Evolutionary conservation across 331 rosid species (phyloP), one percentile per base, ranked within the genome.

Genomic region (Cydonia oblonga): DNA sequence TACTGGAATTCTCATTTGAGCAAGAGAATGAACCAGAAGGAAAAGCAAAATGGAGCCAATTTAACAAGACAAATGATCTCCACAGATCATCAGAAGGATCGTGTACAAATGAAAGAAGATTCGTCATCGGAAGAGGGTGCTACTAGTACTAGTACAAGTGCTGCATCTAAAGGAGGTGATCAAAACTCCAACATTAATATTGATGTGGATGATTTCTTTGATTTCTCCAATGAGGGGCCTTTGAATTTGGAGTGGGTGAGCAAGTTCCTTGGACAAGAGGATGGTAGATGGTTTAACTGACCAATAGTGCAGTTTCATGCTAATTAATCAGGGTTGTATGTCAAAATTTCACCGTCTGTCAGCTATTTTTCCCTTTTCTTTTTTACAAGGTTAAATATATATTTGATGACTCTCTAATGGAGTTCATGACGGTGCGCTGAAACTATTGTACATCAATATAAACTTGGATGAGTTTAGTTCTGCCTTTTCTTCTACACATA

Each of bases 1-100:
- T 83, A 86, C 80, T 86, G 90, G 90, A 86, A 85, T 44, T 85
- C 89, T 74, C 86, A 82, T 79, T 85, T 85, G 86, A 76, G 86
- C 81, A 85, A 76, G 75, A 85, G 81, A 70, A 68, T 86, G 30
- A 68, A 22, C 59, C 75, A 52, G 51, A 78, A 71, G 66, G 74
- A 85, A 56, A 75, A 77, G 38, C 71, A 74, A 69, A 74, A 53
- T 24, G 70, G 69, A 67, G 53, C 32, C 63, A 69, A 38, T 28
- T 22, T 73, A 44, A 70, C 63, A 20, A 67, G 38, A 59, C 35
- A 69, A 32, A 56, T 54, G 66, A 12, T 62, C 69, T 54, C 62
- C 11, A 51, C 6, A 30, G n/a, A 30, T 51, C 61, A 40, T 20
- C 70, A 16, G 12, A 70, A 68, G 32, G 72, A 18, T 25, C 59